Conservation (phyloP, 169 alveolate genomes). For the Plasmodium sp. region DNA sequence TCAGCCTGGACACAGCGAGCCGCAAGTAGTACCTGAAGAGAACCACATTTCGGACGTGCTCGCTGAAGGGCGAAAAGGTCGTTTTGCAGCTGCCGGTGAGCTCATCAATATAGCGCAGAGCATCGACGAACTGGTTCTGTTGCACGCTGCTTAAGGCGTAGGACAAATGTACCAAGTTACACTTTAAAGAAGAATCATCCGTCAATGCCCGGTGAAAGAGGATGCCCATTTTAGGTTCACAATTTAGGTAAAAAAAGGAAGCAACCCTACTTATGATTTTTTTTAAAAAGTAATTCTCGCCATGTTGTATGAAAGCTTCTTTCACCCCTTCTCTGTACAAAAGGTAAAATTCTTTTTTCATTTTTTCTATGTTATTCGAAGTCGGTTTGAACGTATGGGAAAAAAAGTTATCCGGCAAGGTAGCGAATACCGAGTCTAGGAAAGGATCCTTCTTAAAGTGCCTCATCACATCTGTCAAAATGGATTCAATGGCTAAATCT, state of each 20-base stretch:
- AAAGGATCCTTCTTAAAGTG: constrained; percentile 20
- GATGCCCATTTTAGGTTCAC: constrained; percentile 2
- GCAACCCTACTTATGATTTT: background rate
- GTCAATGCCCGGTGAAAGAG: constrained; percentile 3
- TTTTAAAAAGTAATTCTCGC: constrained; percentile 20
- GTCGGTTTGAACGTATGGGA: constrained; percentile 34
- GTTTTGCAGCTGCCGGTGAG: constrained; percentile 50
- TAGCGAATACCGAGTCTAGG: constrained; percentile 14
- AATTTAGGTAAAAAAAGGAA: constrained; percentile 34
- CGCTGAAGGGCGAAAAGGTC: constrained; percentile 35
- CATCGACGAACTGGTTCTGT: constrained; percentile 56
- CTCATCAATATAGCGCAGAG: constrained; percentile 32
- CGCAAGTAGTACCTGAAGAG: constrained; percentile 37
- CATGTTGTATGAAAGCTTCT: constrained; percentile 47
- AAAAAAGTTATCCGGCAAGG: constrained; percentile 37
- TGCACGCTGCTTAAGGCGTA: constrained; percentile 40
- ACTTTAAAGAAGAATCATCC: constrained; percentile 31
- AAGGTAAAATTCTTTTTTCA: constrained; percentile 50
- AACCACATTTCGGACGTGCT: constrained; percentile 27
- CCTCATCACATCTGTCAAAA: constrained; percentile 25
- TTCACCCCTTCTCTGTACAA: constrained; percentile 53
- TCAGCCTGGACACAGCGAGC: constrained; percentile 34
- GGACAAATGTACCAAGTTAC: constrained; percentile 39
- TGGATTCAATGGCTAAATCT: constrained; percentile 42
- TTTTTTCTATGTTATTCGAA: constrained; percentile 16